Percentiles rank a stretch among this genome's conserved stretches.
Conservation (phyloP, 2,329 filamentous ascomycete species). For the Pestalotiopsis sp. region DNA sequence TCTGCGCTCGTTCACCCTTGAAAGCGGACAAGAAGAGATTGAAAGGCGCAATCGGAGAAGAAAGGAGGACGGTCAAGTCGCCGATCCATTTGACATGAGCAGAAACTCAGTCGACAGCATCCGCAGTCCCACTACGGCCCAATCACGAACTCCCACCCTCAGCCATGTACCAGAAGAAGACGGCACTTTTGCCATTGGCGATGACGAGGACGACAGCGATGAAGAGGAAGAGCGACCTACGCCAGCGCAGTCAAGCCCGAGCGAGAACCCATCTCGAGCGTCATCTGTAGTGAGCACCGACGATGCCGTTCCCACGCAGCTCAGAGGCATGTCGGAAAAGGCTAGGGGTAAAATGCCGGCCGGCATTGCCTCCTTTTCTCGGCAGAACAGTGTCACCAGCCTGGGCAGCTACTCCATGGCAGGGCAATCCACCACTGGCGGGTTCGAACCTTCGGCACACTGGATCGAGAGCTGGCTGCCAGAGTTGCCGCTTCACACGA, state of each 20-base stretch:
- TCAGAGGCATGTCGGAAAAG: slow-evolving; percentile 95
- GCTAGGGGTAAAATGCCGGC: slow-evolving; percentile 94
- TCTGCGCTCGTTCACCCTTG: slow-evolving; percentile 83
- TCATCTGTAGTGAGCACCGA: slow-evolving; percentile 71
- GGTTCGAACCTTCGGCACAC: slow-evolving; percentile 75
- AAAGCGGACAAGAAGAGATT: slow-evolving; percentile 89
- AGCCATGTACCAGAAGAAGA: slow-evolving; percentile 77
- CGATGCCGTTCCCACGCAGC: slow-evolving; percentile 78
- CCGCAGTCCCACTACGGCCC: slow-evolving; percentile 59
- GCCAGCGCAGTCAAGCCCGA: slow-evolving; percentile 64
- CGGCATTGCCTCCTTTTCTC: slow-evolving; percentile 77
- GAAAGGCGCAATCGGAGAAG: slow-evolving; percentile 73
- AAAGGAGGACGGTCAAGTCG: slow-evolving; percentile 61
- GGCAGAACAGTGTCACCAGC: slow-evolving; percentile 87
- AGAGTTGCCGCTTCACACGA: slow-evolving; percentile 84
- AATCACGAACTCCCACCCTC: slow-evolving; percentile 57
- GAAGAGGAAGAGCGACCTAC: slow-evolving; percentile 54
- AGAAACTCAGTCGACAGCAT: slow-evolving; percentile 68
- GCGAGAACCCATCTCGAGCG: slow-evolving; percentile 63
- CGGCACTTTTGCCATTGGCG: slow-evolving; percentile 83
- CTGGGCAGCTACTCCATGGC: slow-evolving; percentile 66
- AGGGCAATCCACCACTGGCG: slow-evolving; percentile 55
- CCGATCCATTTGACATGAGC: slow-evolving; percentile 49
- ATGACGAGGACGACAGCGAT: slow-evolving; percentile 67
- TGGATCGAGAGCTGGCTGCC: slow-evolving; percentile 98